phyloP scores from a whole-genome alignment of 768 basidiomycete genomes.

The Pleurotus djamor region DNA sequence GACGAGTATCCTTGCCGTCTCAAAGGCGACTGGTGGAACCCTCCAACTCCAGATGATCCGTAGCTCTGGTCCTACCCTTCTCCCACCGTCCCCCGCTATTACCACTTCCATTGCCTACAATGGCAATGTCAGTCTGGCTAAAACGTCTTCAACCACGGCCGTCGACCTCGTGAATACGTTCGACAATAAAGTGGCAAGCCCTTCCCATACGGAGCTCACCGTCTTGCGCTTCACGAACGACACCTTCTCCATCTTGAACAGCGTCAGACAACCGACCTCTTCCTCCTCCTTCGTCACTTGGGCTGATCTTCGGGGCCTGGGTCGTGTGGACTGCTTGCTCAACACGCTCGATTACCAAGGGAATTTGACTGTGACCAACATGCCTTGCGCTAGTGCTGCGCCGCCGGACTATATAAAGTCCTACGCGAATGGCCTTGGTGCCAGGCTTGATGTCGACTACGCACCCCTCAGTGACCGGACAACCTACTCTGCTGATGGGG shows the following conservation, averaged over 20 bases:
- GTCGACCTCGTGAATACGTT: slow-evolving; percentile 6
- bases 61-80: slow-evolving; percentile 2
- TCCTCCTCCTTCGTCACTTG: slow-evolving; percentile 2
- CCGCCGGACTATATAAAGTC: background rate
- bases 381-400: background rate
- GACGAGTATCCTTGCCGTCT: background rate
- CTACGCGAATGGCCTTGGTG: slow-evolving; percentile 1
- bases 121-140: background rate
- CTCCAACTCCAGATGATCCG: slow-evolving; percentile 6
- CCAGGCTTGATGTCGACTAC: background rate
- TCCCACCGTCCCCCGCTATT: background rate
- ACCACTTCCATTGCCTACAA: background rate
- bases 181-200: background rate
- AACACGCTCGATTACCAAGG: background rate
- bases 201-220: slow-evolving; percentile 1
- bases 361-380: background rate
- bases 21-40: background rate
- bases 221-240: slow-evolving; percentile 1
- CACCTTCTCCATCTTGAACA: background rate
- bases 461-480: background rate
- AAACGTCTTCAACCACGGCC: slow-evolving; percentile 1
- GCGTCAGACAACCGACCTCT: background rate
- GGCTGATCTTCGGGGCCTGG: slow-evolving; percentile 1
- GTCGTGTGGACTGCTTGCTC: slow-evolving; percentile 1
- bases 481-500: background rate